These are phyloP conservation scores for Amanita thiersii DNA, from an alignment of 768 basidiomycete species.

Conservation along the genomic window DNA sequence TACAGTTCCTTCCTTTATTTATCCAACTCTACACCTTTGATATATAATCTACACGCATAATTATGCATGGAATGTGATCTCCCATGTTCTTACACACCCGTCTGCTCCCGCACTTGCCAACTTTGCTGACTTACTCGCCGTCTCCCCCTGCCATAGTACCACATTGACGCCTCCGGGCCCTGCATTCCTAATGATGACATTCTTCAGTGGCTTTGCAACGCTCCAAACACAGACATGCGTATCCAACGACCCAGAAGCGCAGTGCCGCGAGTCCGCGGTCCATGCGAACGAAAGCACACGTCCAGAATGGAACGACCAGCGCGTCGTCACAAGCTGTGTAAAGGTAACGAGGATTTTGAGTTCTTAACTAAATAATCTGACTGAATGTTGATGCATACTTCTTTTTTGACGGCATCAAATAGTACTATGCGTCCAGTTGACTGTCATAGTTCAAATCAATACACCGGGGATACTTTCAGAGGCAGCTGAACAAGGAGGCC, in stretches of 20 bases:
- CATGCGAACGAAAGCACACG: slow-evolving; percentile 75
- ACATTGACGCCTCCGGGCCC: slow-evolving; percentile 77
- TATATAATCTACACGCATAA: too few relatives aligned
- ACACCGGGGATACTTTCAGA: neutral
- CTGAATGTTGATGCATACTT: slow-evolving; percentile 30
- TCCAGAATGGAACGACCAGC: slow-evolving; percentile 84
- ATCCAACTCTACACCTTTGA: too few relatives aligned
- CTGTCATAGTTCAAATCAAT: slow-evolving; percentile 27
- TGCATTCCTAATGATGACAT: slow-evolving; percentile 80
- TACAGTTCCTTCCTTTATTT: too few relatives aligned
- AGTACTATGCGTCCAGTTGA: slow-evolving; percentile 76
- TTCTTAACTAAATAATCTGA: neutral
- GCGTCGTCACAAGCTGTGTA: slow-evolving; percentile 52
- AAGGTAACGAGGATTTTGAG: slow-evolving; percentile 1
- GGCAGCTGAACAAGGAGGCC: neutral
- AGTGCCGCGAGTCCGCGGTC: slow-evolving; percentile 65
- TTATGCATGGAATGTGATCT: slow-evolving; percentile 39
- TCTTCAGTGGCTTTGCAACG: slow-evolving; percentile 59
- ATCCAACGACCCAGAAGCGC: slow-evolving; percentile 88
- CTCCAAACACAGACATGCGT: slow-evolving; percentile 89
- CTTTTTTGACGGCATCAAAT: slow-evolving; percentile 60
- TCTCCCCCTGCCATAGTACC: slow-evolving; percentile 62
- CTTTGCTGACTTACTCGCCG: slow-evolving; percentile 32
- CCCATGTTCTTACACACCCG: slow-evolving; percentile 70
- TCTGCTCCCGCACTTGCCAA: slow-evolving; percentile 77